Base-by-base conservation (phyloP, 257 asterid genomes). In the Voacanga thouarsii region DNA sequence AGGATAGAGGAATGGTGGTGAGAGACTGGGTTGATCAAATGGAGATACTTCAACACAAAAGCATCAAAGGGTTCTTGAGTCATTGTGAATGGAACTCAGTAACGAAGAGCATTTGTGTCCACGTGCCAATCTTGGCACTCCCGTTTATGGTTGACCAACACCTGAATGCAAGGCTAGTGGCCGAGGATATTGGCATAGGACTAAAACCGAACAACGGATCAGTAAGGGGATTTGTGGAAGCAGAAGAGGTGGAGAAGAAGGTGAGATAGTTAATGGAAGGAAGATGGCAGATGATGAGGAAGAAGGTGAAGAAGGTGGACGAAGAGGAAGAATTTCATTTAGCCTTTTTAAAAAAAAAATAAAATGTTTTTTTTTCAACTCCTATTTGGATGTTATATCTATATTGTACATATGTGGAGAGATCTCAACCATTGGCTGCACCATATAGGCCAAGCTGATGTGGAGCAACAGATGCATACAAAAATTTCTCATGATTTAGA, bases 1-100 rank as follows among this genome's bases (percentile, higher is more conserved):
- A 69, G 24, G 47, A 63, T 0, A 88, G 84, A 43, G 97, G 93
- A 26, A 49, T 88, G 30, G n/a, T 91, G 19, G 89, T 88, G 2
- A 82, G 68, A 21, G 94, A 81, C 24, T 92, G 97, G 96, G 93
- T 89, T 18, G 91, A 90, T 71, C 98, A 93, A 81, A 26, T 72
- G 45, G 59, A 74, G 5, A 83, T 90, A 4, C 86, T 91, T 12
- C 26, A 50, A 3, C 98, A 93, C 78, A 79, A 78, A 3, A 84
- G 79, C 0, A 82, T 90, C 5, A 80, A 75, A 12, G 94, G 93
- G 71, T 89, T 90, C 78, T 60, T 93, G 84, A 89, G 94, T 75
- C 97, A 93, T 61, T 92, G 97, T 24, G 97, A 97, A 73, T 92
- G 97, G 96, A 92, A 92, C 77, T 92, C 97, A 18, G 90, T 88